These are phyloP conservation scores for Micractinium conductrix DNA, from an alignment of 139 green algal genomes.

Conservation along the genomic window DNA sequence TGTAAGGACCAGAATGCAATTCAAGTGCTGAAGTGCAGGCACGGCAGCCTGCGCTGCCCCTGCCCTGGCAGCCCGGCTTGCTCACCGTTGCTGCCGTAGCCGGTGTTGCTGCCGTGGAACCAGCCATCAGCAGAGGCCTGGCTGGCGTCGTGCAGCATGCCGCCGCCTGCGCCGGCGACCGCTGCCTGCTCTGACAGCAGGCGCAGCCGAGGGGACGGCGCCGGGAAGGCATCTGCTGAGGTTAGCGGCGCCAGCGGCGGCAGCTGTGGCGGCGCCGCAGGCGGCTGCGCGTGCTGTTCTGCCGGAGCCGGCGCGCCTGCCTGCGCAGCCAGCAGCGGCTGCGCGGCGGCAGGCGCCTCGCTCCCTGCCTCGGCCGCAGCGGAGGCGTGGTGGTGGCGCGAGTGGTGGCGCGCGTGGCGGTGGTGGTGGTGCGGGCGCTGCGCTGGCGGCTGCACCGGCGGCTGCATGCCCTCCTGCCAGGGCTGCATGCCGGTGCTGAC, in stretches of 20 bases:
- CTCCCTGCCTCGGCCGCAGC: constrained; percentile 11
- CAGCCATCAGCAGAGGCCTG: constrained; percentile 13
- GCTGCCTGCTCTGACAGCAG: background rate
- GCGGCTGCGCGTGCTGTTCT: background rate
- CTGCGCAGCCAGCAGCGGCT: background rate
- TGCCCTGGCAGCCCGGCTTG: background rate
- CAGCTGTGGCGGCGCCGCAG: background rate
- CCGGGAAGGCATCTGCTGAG: background rate
- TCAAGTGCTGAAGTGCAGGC: background rate
- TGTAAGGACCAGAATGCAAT: too few relatives aligned
- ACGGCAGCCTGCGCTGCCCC: background rate
- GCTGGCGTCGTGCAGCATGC: background rate
- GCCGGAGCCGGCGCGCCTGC: background rate
- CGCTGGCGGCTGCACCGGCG: background rate
- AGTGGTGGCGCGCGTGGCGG: background rate
- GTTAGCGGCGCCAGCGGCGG: background rate
- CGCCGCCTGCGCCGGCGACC: too few relatives aligned
- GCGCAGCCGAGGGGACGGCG: background rate
- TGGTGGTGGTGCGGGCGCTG: constrained; percentile 19
- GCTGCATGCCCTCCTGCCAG: background rate
- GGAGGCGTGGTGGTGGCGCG: constrained; percentile 1
- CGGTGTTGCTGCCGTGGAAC: constrained; percentile 17
- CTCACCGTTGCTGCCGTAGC: constrained; percentile 28
- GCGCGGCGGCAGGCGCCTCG: constrained; percentile 10
- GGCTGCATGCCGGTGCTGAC: background rate